phyloP scores from a whole-genome alignment of 129 eudicot genomes.

The Kitagawia praeruptora region DNA sequence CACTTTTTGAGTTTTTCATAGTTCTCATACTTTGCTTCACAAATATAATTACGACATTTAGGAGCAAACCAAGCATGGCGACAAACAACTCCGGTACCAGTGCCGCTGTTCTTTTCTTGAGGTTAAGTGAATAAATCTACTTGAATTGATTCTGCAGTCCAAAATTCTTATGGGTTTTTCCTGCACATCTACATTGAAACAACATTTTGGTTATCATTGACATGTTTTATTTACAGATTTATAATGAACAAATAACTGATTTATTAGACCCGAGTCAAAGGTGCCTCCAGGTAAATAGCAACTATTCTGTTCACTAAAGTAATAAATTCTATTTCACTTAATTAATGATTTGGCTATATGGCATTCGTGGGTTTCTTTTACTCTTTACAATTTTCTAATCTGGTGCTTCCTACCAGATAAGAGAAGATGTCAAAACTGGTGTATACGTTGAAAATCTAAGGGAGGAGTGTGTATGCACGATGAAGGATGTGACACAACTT shows the following conservation, averaged over 20 bases:
- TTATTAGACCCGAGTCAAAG: conserved; percentile 69
- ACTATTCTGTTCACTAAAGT: not conserved
- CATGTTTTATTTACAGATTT: conserved; percentile 46
- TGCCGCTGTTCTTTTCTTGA: conserved; percentile 98
- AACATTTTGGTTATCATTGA: not conserved
- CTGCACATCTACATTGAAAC: not conserved
- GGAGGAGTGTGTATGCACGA: conserved; percentile 67
- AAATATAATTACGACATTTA: conserved; percentile 8
- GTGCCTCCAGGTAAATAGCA: conserved; percentile 49
- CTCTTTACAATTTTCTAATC: not conserved
- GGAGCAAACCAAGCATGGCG: conserved; percentile 80
- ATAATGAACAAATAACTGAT: conserved; percentile 95
- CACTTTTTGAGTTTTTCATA: not conserved
- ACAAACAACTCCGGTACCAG: conserved; percentile 69
- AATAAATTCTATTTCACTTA: not conserved
- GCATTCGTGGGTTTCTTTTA: not conserved
- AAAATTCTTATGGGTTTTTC: not conserved
- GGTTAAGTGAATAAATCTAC: conserved; percentile 27
- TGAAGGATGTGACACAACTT: conserved; percentile 74
- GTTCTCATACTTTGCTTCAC: not conserved
- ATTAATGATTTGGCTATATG: not conserved
- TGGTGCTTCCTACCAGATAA: conserved; percentile 25
- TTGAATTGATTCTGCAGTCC: not conserved
- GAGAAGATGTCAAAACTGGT: conserved; percentile 91
- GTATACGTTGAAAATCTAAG: conserved; percentile 85